Base-by-base conservation (phyloP, 1,284 basidiomycete genomes). In the Leccinum variabile region DNA sequence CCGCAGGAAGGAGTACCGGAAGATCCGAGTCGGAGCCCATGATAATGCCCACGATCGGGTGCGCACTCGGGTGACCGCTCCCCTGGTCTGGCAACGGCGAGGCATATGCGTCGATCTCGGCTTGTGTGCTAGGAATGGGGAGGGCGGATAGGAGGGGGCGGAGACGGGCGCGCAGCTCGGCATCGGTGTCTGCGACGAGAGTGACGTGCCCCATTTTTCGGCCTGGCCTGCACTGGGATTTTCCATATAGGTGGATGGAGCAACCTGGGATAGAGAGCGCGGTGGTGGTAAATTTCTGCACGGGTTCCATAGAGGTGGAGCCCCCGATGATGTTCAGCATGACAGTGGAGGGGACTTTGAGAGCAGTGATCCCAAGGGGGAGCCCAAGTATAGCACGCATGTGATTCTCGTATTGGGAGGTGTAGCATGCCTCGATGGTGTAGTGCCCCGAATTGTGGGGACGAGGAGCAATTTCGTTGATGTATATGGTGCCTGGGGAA, bases 11-110 rank as follows among this genome's bases (percentile, higher is more conserved):
- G 92, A 99, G 97, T 18, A 90, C 88, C 3, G 94, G 92, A 39
- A 99, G 80, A 75, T 99, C 97, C n/a, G 95, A 97, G 77, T 99
- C 97, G 6, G 95, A 97, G 52, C 97, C 97, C 97, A 99, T 99
- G 76, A 99, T 95, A 68, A 99, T 86, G 1, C 94, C 92, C 0
- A 98, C 93, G 9, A 98, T 82, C 5, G 97, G 95, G 59, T 88
- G 81, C 0, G 79, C 73, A 71, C 91, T 84, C 5, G 91, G 84
- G 69, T 82, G 78, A 7, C 86, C 84, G 56, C 78, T 76, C n/a
- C 81, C 78, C 2, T 79, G 74, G 5, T 66, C 54, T 25, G 80
- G 78, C 1, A 78, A 67, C 1, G 73, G 63, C 0, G 91, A 85
- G 0, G 88, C 83, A 70, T 89, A 84, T 0, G 76, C 69, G 60